Evolutionary conservation across 306 rosid species (phyloP), one percentile per base, ranked within the genome.

Genomic region (Medicago lupulina): DNA sequence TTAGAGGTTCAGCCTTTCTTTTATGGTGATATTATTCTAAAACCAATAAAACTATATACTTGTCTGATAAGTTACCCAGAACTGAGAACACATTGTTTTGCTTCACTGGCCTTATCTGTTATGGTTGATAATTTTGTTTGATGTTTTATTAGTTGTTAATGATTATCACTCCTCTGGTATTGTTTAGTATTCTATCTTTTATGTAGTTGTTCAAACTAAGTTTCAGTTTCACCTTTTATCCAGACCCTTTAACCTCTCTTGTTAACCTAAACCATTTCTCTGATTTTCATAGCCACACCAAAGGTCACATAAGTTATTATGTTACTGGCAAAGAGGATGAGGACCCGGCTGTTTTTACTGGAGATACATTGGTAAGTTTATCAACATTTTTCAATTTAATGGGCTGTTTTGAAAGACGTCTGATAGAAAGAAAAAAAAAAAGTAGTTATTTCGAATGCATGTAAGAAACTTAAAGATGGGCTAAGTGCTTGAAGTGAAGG

Each of bases 271-370:
- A 59, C 55, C 31, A 65, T 86, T 68, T 65, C 23, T 54, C 41
- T 82, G 67, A 49, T 60, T 67, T 75, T 50, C 74, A 82, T 88
- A 94, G 98, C 82, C 98, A 94, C 87, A 94, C 98, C 54, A 86
- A 85, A 65, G 98, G 97, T 73, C 98, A 92, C 84, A 86, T 94
- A 75, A 90, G 98, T 75, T 94, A 94, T 81, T 92, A 88, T 50
- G 89, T 92, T 49, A 85, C 93, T 36, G 74, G 86, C 83, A 88
- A 88, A 81, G 95, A 84, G 85, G 86, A 85, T 55, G 95, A 87
- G 76, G 81, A 87, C 44, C 96, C 85, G 0, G 92, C 93, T 70
- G 98, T 94, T 83, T 94, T 94, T 83, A 94, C 98, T 1, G 98
- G 97, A 76, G 98, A 94, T 86, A 92, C 97, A 60, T 70, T 94